Evolutionary conservation across 2,329 filamentous ascomycete species (phyloP), one percentile per base, ranked within the genome.

Genomic region (Diaporthe caulivora): DNA sequence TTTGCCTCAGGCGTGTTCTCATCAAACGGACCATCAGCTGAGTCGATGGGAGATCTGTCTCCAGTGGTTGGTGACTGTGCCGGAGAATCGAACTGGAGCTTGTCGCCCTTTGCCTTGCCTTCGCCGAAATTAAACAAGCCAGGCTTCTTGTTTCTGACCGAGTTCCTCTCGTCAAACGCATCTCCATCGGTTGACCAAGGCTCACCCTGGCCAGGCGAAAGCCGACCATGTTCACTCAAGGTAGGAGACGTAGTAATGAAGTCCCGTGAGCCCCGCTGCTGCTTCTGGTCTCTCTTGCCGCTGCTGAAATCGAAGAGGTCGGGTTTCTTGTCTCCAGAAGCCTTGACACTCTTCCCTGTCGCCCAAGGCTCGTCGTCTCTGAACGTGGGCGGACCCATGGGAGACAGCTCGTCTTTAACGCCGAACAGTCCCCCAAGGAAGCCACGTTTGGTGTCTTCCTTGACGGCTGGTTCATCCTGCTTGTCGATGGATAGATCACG

Each of bases 361-460:
- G 34, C 57, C 69, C 55, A 62, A 31, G 55, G 55, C 69, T 62
- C 47, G 7, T 31, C 69, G 21, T 62, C n/a, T 10, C 34, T 44
- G 13, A 53, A 42, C 21, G 17, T 44, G 44, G 57, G 69, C n/a
- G 55, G 53, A 21, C 55, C 55, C 7, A 62, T 24, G 31, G 69
- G 55, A 21, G 55, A 62, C 47, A 62, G 26, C 26, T 42, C n/a
- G 29, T 54, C 69, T 34, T 62, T 62, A 17, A 24, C 65, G 47
- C 51, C 51, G 15, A 69, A 69, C 37, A 69, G 18, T 17, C 37
- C 5, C 26, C 51, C 37, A 21, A 69, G 26, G 37, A 57, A 69
- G 6, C 34, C 69, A n/a, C 24, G 44, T 34, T 62, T 71, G 34
- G 34, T 17, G 1, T 53, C 55, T 26, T 9, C 53, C 13, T 71